Evolutionary conservation across 495 filamentous ascomycete genomes (phyloP).

Genomic region (Annulohypoxylon bovei): DNA sequence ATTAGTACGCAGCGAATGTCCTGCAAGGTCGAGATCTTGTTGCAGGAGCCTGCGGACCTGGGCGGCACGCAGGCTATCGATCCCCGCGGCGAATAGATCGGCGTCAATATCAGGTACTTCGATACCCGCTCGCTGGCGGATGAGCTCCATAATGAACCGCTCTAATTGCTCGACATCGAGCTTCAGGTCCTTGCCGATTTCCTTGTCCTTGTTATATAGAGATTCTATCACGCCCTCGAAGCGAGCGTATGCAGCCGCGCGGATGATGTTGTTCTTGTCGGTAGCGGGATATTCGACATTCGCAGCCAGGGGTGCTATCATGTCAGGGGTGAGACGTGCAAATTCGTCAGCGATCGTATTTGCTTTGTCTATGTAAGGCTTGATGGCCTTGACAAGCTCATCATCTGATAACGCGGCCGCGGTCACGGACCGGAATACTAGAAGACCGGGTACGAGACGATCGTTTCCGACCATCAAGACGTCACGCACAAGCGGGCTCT

Average conservation of each 20-base stretch:
- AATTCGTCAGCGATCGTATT: constrained; percentile 61
- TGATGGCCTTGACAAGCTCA: constrained; percentile 58
- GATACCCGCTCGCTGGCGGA: constrained; percentile 53
- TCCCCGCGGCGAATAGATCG: constrained; percentile 67
- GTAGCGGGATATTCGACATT: constrained; percentile 59
- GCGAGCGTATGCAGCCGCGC: constrained; percentile 60
- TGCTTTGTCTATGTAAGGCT: constrained; percentile 59
- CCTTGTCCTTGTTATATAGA: constrained; percentile 55
- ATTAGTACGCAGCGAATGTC: constrained; percentile 53
- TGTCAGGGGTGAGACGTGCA: constrained; percentile 65
- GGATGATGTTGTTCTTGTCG: constrained; percentile 67
- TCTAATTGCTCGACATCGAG: constrained; percentile 54
- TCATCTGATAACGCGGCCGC: constrained; percentile 49
- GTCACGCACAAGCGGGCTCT: constrained; percentile 40
- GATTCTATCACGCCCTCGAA: constrained; percentile 61
- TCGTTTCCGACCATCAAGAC: constrained; percentile 47
- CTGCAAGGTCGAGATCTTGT: constrained; percentile 54
- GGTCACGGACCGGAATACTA: constrained; percentile 56
- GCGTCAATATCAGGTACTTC: constrained; percentile 50
- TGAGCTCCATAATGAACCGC: constrained; percentile 54
- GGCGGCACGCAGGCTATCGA: constrained; percentile 71
- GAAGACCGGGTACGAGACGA: constrained; percentile 57
- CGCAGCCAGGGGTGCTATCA: constrained; percentile 58
- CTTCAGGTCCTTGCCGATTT: constrained; percentile 38
- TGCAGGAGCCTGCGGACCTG: constrained; percentile 63